Conservation (phyloP, 768 basidiomycete genomes). For the Mrakia hoshinonis region DNA sequence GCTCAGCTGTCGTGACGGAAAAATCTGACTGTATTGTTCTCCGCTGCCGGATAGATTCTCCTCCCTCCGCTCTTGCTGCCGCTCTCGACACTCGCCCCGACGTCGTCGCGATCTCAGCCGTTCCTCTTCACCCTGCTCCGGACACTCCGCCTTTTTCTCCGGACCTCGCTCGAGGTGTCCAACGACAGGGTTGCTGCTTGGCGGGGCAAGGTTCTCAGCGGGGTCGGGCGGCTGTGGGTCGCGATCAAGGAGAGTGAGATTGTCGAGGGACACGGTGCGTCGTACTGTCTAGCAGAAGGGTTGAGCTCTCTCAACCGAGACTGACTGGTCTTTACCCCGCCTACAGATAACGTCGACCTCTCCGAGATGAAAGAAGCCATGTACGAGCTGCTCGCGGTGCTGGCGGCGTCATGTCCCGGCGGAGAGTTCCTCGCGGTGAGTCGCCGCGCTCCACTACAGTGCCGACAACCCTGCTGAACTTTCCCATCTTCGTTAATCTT, state of each 20-base stretch:
- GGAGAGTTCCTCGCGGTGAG: neutral
- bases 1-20: neutral
- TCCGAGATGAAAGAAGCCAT: conserved; percentile 2
- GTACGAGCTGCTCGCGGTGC: neutral
- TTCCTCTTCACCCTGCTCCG: conserved; percentile 11
- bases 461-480: neutral
- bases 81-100: conserved; percentile 4
- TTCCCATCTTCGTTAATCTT: neutral
- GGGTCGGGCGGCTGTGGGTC: conserved; percentile 22
- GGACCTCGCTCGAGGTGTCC: neutral
- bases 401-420: neutral
- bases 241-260: conserved; percentile 14
- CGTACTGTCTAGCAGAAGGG: neutral
- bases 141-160: neutral
- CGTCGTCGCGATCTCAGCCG: neutral
- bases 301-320: neutral
- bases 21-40: neutral
- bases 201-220: conserved; percentile 18
- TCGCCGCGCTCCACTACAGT: neutral
- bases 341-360: neutral
- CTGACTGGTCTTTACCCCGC: neutral
- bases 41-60: conserved; percentile 7
- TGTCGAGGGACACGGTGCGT: conserved; percentile 8
- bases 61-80: conserved; percentile 20
- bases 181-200: conserved; percentile 2